phyloP scores from a whole-genome alignment of 305 asterid genomes.

The Fraxinus sp. region DNA sequence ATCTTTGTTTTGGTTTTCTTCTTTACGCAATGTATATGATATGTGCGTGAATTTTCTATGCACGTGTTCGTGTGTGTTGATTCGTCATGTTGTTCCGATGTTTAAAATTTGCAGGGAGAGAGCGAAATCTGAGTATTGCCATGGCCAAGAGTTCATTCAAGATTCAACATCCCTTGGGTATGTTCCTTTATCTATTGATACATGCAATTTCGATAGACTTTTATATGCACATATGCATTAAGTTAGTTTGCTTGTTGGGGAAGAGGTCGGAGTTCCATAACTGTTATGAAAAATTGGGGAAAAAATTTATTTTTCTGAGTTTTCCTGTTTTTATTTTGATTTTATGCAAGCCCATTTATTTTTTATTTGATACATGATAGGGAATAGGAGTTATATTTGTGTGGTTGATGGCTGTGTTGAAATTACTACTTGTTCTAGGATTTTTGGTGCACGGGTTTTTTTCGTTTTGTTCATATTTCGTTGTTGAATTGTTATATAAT shows the following conservation, averaged over 20 bases:
- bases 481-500: background rate
- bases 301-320: background rate
- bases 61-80: background rate
- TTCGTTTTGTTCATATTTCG: background rate
- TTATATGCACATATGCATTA: background rate
- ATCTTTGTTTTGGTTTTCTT: slow-evolving; percentile 23
- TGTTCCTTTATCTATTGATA: background rate
- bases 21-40: slow-evolving; percentile 18
- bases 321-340: background rate
- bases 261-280: background rate
- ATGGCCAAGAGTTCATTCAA: slow-evolving; percentile 61
- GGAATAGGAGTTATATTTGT: background rate
- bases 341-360: background rate
- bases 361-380: background rate
- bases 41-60: background rate
- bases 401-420: background rate
- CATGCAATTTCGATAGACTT: slow-evolving; percentile 1
- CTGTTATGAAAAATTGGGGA: background rate
- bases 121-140: slow-evolving; percentile 31
- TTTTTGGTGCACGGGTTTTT: background rate
- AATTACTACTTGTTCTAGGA: background rate
- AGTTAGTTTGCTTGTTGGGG: background rate
- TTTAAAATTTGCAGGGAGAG: slow-evolving; percentile 42
- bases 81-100: slow-evolving; percentile 41
- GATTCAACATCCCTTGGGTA: slow-evolving; percentile 56